A percentile compares a stretch with the other conserved stretches of the same genome.
Evolutionary conservation across 176 grass and related monocot genomes (phyloP).

Genomic region (Oryza australiensis): DNA sequence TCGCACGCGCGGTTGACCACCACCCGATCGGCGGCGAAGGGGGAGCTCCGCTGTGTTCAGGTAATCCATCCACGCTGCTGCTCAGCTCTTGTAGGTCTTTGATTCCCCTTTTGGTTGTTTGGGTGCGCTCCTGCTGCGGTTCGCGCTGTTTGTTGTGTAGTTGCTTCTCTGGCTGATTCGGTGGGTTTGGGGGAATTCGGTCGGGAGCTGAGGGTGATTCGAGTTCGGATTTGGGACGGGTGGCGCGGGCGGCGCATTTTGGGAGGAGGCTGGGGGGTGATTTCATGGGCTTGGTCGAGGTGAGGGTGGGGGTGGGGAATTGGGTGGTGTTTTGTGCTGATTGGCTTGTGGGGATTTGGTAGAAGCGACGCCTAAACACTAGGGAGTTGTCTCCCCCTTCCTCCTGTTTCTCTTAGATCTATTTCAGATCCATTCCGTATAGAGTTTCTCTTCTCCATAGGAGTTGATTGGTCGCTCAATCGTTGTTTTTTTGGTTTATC

Average conservation of each 20-base stretch:
- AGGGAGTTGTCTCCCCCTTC: not conserved
- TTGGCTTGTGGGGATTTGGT: not conserved
- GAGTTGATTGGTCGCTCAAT: not conserved
- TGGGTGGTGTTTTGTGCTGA: not conserved
- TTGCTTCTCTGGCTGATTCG: not conserved
- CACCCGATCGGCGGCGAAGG: not conserved
- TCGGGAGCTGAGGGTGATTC: not conserved
- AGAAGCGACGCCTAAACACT: not conserved
- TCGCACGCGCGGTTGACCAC: conserved; percentile 17
- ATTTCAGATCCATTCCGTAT: conserved; percentile 11
- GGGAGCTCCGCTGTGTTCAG: not conserved
- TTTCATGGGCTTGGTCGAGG: not conserved
- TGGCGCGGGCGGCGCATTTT: not conserved
- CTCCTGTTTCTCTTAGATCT: not conserved
- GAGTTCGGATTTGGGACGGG: not conserved
- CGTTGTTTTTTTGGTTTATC: not conserved
- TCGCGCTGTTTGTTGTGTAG: not conserved
- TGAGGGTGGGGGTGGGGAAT: conserved; percentile 5
- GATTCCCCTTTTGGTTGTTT: not conserved
- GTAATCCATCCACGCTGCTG: not conserved
- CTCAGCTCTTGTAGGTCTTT: not conserved
- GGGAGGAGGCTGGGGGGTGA: not conserved
- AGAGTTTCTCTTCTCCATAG: not conserved
- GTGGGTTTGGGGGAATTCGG: not conserved
- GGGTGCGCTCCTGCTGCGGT: not conserved